Evolutionary conservation across 768 basidiomycete species (phyloP).

Genomic region (Gloeophyllum trabeum): DNA sequence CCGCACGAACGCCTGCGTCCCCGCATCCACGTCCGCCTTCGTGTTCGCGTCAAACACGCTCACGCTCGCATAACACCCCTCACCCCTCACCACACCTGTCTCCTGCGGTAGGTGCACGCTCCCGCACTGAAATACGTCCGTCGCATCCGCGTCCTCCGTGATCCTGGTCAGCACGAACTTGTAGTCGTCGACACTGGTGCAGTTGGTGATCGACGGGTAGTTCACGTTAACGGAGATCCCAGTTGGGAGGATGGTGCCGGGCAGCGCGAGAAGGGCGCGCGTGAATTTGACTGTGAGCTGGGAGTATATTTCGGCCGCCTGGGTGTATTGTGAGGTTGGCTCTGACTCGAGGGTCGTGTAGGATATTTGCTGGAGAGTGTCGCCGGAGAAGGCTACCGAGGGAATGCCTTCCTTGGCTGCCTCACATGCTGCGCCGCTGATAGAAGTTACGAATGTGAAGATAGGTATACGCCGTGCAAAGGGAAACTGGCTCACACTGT

Average conservation of each 20-base stretch:
- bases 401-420: slow-evolving; percentile 38
- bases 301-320: slow-evolving; percentile 30
- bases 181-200: slow-evolving; percentile 15
- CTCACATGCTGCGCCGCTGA: slow-evolving; percentile 37
- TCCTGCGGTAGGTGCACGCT: slow-evolving; percentile 20
- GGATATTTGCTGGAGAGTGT: slow-evolving; percentile 29
- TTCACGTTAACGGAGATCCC: slow-evolving; percentile 24
- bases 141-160: slow-evolving; percentile 11
- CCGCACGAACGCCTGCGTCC: slow-evolving; percentile 16
- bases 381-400: slow-evolving; percentile 36
- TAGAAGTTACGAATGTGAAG: not conserved
- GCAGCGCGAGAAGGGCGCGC: slow-evolving; percentile 14
- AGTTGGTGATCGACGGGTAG: slow-evolving; percentile 16
- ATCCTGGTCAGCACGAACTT: slow-evolving; percentile 22
- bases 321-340: slow-evolving; percentile 21
- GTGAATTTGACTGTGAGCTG: slow-evolving; percentile 29
- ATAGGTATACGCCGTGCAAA: not conserved
- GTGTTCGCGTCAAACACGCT: slow-evolving; percentile 18
- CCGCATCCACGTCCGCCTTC: slow-evolving; percentile 21
- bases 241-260: slow-evolving; percentile 18
- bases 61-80: slow-evolving; percentile 19
- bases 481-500: slow-evolving; percentile 13
- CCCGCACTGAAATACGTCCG: slow-evolving; percentile 22
- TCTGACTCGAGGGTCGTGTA: slow-evolving; percentile 34
- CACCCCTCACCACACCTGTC: slow-evolving; percentile 10